Conservation (phyloP, 164 flowering plant species). For the Malania oleifera region DNA sequence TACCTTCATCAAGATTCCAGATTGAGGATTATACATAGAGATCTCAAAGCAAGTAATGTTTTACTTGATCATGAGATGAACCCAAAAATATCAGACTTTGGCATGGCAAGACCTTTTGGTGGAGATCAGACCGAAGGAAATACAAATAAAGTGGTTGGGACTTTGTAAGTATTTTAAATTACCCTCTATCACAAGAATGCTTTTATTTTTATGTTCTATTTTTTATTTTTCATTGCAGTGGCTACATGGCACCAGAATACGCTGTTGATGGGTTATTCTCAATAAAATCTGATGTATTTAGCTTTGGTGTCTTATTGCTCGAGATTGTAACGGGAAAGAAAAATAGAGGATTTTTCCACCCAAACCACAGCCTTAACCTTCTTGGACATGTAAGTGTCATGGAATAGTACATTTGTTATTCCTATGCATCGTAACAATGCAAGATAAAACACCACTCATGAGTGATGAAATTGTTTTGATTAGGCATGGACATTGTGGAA, state of each 20-base stretch:
- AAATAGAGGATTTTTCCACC: conserved; percentile 13
- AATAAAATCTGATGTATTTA: conserved; percentile 24
- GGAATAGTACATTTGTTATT: not conserved
- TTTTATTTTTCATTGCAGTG: conserved; percentile 6
- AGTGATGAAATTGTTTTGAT: not conserved
- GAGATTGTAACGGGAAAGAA: too few species aligned
- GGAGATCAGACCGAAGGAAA: conserved; percentile 13
- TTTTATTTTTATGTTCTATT: not conserved
- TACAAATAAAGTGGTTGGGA: conserved; percentile 18
- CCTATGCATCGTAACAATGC: not conserved
- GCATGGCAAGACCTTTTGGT: conserved; percentile 16
- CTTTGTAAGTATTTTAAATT: conserved; percentile 26
- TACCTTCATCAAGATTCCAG: not conserved
- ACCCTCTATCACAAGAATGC: conserved; percentile 36
- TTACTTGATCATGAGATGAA: conserved; percentile 13
- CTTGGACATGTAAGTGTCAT: conserved; percentile 2
- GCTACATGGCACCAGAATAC: conserved; percentile 30
- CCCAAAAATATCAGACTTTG: conserved; percentile 21
- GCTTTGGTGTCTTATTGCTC: conserved; percentile 23
- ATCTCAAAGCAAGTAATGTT: conserved; percentile 17
- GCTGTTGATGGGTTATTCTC: conserved; percentile 24
- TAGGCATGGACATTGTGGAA: not conserved
- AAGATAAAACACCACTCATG: not conserved
- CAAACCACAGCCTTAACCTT: conserved; percentile 3
- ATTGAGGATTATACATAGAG: conserved; percentile 14